phyloP scores from a whole-genome alignment of 805 yeast genomes.

The Saccharomycopsis selenospora region DNA sequence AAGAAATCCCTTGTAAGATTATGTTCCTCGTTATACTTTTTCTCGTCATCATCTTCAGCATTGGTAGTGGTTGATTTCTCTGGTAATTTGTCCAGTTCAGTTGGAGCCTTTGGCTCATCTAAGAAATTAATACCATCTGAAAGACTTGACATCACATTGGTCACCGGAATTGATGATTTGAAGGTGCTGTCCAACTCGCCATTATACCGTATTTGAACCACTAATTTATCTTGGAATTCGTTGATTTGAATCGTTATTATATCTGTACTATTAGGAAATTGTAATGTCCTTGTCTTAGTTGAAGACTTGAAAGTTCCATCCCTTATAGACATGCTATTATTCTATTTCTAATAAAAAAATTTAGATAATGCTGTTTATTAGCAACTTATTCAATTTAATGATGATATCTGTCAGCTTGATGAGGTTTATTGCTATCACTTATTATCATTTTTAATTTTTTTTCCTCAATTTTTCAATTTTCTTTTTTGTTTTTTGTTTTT shows the following conservation, averaged over 20 bases:
- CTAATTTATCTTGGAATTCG: neutral
- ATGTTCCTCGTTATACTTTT: neutral
- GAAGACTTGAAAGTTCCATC: neutral
- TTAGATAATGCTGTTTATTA: too few species aligned
- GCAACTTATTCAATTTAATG: too few species aligned
- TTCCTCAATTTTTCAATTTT: too few species aligned
- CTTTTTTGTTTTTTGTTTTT: too few species aligned
- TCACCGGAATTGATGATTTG: neutral
- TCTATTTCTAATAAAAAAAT: too few species aligned
- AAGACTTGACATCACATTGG: slow-evolving; percentile 2
- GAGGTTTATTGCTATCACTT: too few species aligned
- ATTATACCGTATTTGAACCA: neutral
- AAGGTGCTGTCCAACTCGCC: slow-evolving; percentile 1
- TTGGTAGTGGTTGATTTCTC: neutral
- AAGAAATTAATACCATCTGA: neutral
- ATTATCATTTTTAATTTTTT: too few species aligned
- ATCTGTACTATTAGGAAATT: neutral
- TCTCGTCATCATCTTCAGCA: neutral
- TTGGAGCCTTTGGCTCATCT: too few species aligned
- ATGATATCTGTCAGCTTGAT: too few species aligned
- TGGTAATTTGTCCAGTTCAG: too few species aligned
- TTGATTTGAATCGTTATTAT: neutral
- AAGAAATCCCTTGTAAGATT: neutral
- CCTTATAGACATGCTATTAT: neutral
- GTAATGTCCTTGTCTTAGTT: neutral